Conservation (phyloP, 2,329 filamentous ascomycete species). For the Arthroderma sp. region DNA sequence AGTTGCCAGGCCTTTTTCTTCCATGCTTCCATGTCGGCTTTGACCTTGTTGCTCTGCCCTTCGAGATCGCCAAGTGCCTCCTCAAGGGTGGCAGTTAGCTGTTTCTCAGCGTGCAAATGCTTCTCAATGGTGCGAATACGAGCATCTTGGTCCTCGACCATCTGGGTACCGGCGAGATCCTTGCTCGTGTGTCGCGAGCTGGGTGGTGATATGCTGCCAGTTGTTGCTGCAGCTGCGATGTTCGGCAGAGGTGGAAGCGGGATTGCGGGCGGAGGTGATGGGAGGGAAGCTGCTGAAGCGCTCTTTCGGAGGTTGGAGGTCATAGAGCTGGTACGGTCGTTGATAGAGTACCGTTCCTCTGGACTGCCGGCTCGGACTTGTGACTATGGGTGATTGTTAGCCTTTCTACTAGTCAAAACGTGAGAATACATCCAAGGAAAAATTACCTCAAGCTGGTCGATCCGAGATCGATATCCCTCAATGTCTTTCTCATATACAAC, state of each 20-base stretch:
- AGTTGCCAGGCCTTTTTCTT: conserved; percentile 69
- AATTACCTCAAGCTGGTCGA: conserved; percentile 63
- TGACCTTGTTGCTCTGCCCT: conserved; percentile 79
- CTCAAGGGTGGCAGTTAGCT: conserved; percentile 87
- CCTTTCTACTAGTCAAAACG: neutral
- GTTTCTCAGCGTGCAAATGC: conserved; percentile 88
- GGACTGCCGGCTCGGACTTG: conserved; percentile 27
- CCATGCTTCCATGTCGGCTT: conserved; percentile 80
- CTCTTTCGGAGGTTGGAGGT: conserved; percentile 72
- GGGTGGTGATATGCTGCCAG: conserved; percentile 44
- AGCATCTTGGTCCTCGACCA: conserved; percentile 89
- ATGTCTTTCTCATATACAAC: conserved; percentile 54
- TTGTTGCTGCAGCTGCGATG: conserved; percentile 38
- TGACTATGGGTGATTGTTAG: conserved; percentile 14
- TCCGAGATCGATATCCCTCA: conserved; percentile 40
- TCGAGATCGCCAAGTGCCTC: conserved; percentile 92
- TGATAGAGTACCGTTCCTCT: conserved; percentile 23
- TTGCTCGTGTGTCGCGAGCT: conserved; percentile 67
- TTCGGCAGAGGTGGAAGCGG: conserved; percentile 83
- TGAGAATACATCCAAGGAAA: conserved; percentile 11
- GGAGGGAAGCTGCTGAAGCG: conserved; percentile 65
- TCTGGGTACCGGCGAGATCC: conserved; percentile 63
- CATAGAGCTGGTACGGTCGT: conserved; percentile 45
- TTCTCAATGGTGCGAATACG: conserved; percentile 95
- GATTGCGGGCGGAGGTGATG: conserved; percentile 87